A percentile compares a stretch with the other conserved stretches of the same genome.
These are phyloP conservation scores for Entomophthora muscae DNA, from an alignment of 371 early-diverging fungal genomes.

Conservation along the genomic window DNA sequence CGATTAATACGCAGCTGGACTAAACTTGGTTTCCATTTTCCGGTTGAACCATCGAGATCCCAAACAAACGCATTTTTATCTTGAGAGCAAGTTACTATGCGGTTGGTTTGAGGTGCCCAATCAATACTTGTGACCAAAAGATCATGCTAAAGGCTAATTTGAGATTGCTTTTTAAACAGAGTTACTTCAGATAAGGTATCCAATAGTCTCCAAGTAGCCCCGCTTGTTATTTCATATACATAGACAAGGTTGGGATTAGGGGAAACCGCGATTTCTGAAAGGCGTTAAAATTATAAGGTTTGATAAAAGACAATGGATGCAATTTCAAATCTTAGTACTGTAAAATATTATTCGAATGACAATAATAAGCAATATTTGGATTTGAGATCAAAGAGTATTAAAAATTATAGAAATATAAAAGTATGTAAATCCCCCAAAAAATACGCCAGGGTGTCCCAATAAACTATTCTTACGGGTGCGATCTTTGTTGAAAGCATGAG, in stretches of 20 bases:
- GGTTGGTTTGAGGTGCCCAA: slow-evolving; percentile 89
- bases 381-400: too few relatives aligned
- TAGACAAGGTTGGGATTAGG: slow-evolving; percentile 78
- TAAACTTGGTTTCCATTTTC: slow-evolving; percentile 78
- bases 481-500: slow-evolving; percentile 85
- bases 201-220: slow-evolving; percentile 33
- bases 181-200: slow-evolving; percentile 57
- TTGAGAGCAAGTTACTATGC: slow-evolving; percentile 92
- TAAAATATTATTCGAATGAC: too few relatives aligned
- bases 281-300: background rate
- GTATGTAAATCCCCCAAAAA: too few relatives aligned
- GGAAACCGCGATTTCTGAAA: slow-evolving; percentile 76
- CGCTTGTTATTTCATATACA: slow-evolving; percentile 49
- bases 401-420: too few relatives aligned
- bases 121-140: slow-evolving; percentile 88
- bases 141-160: slow-evolving; percentile 55
- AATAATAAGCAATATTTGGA: too few relatives aligned
- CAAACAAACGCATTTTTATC: slow-evolving; percentile 98
- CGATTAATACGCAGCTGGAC: slow-evolving; percentile 90
- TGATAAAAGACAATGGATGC: background rate
- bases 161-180: background rate
- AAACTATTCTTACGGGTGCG: slow-evolving; percentile 32
- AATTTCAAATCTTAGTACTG: too few relatives aligned
- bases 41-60: slow-evolving; percentile 42
- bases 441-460: too few relatives aligned